phyloP scores from a whole-genome alignment of 2,329 filamentous ascomycete species.

The Nemania sp. region DNA sequence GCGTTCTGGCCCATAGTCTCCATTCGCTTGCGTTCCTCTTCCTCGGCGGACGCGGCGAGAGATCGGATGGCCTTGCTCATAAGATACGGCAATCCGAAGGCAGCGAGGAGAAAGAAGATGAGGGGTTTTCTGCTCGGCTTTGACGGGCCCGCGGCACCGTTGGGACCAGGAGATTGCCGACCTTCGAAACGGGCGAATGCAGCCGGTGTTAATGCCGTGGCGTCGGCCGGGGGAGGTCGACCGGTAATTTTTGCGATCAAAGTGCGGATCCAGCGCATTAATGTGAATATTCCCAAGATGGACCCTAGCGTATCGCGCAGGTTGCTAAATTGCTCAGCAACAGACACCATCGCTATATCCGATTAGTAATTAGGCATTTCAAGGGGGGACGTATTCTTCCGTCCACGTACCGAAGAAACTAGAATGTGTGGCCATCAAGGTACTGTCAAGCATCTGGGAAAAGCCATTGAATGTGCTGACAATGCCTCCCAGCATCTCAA shows the following conservation, averaged over 20 bases:
- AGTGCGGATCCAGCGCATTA: slow-evolving; percentile 93
- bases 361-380: slow-evolving; percentile 12
- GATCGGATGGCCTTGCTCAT: slow-evolving; percentile 95
- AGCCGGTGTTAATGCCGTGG: slow-evolving; percentile 82
- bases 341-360: slow-evolving; percentile 85
- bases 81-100: slow-evolving; percentile 92
- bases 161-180: slow-evolving; percentile 53
- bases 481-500: slow-evolving; percentile 97
- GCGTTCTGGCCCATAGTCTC: slow-evolving; percentile 55
- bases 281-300: slow-evolving; percentile 89
- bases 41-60: slow-evolving; percentile 81
- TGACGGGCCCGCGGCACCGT: slow-evolving; percentile 66
- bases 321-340: slow-evolving; percentile 95
- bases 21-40: slow-evolving; percentile 69
- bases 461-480: slow-evolving; percentile 97
- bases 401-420: slow-evolving; percentile 85
- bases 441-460: slow-evolving; percentile 98
- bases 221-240: slow-evolving; percentile 84
- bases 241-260: slow-evolving; percentile 91
- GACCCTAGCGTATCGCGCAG: slow-evolving; percentile 91
- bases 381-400: not conserved
- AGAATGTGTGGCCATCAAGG: slow-evolving; percentile 98
- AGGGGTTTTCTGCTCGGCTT: slow-evolving; percentile 93
- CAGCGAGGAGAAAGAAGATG: slow-evolving; percentile 90
- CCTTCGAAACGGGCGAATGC: slow-evolving; percentile 90